phyloP scores from a whole-genome alignment of 164 flowering plant species.

The Umbellularia californica region DNA sequence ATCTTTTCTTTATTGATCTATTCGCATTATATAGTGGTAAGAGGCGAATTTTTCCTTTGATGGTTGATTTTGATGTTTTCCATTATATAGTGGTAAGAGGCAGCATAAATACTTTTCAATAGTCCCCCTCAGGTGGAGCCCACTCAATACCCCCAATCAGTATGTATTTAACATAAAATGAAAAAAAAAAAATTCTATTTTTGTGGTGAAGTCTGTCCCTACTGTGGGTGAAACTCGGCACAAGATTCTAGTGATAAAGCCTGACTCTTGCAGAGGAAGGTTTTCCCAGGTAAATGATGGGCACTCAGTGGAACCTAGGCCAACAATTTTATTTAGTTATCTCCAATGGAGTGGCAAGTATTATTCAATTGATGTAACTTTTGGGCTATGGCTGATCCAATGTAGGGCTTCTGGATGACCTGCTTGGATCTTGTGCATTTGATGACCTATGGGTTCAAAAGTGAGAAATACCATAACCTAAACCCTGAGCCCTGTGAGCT shows the following conservation, averaged over 20 bases:
- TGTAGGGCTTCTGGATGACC: neutral
- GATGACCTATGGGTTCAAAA: no score
- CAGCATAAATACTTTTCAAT: no score
- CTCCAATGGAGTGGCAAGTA: neutral
- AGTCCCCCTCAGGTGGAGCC: no score
- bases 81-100: no score
- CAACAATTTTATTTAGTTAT: no score
- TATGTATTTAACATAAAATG: conserved; percentile 21
- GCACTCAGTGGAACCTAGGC: neutral
- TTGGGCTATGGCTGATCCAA: neutral
- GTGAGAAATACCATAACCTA: no score
- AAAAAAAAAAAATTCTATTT: neutral
- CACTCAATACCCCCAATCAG: conserved; percentile 90
- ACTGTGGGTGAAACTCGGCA: neutral
- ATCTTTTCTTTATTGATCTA: no score
- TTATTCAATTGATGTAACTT: neutral
- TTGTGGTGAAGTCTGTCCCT: neutral
- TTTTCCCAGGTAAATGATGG: neutral
- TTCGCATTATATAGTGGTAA: no score
- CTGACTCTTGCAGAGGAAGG: neutral
- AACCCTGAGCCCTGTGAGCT: neutral
- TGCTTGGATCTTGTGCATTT: neutral
- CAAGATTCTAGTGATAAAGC: neutral
- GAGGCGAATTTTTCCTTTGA: no score
- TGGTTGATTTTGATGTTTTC: no score